Base-by-base conservation (phyloP, 2,329 filamentous ascomycete species). In the Colletotrichum tofieldiae region DNA sequence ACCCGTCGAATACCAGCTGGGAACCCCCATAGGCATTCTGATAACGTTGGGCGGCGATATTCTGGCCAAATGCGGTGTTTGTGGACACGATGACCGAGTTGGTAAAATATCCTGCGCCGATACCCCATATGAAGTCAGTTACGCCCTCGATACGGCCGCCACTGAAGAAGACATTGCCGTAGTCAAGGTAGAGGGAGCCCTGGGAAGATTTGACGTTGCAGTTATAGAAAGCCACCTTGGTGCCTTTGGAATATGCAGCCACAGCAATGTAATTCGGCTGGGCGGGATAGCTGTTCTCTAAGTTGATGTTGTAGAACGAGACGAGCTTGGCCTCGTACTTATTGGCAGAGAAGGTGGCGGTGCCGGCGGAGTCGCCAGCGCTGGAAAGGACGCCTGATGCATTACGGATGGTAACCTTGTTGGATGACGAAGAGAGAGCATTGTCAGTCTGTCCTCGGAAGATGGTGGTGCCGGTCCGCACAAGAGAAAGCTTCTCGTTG, bases 401-500 rank as follows among this genome's bases (percentile, higher is more conserved):
- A 11, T 65, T 73, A 18, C 67, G 72, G 39, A 79, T 78, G 70
- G 84, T 88, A 51, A 89, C 87, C 32, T 82, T 80, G 78, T 89
- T 89, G 51, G 78, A 78, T 16, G 78, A 75, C 76, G 87, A 89
- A 26, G 81, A 80, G 37, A 80, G 78, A 5, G 83, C 80, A 52
- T 83, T 79, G 45, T 77, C 77, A 0, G 87, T 88, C 75, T 85
- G 84, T 26, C 87, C 87, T 12, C 74, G 70, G 71, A 87, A 86
- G 73, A 89, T 83, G 11, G 84, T 86, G 18, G 83, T 78, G 4
- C 84, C 85, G 23, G 80, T 82, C 59, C 86, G 81, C 5, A 82
- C 78, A 60, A 90, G 81, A 75, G 84, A 85, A 64, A 89, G 84
- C 76, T 89, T 87, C 76, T 89, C 87, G 26, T 81, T 79, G 80